Percentiles rank a stretch among this genome's conserved stretches.
phyloP scores from a whole-genome alignment of 139 green algal genomes.

The Ettlia oleoabundans region DNA sequence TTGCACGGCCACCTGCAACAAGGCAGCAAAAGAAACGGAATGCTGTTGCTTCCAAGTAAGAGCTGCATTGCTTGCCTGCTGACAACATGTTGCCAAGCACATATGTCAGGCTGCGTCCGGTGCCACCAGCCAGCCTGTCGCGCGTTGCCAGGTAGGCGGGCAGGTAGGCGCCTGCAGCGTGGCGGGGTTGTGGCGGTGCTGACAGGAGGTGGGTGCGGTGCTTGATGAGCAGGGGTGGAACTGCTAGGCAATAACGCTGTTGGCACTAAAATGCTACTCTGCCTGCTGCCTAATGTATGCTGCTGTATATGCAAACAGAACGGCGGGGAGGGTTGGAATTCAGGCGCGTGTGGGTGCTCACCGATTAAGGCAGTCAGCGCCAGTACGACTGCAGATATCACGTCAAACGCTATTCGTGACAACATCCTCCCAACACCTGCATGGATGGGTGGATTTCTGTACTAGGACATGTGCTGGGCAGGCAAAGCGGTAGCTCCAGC shows the following conservation, averaged over 20 bases:
- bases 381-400: constrained; percentile 39
- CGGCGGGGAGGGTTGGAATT: too few relatives aligned
- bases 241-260: too few relatives aligned
- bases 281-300: too few relatives aligned
- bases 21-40: too few relatives aligned
- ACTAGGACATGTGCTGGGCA: not conserved
- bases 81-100: constrained; percentile 84
- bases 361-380: constrained; percentile 44
- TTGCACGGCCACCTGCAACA: too few relatives aligned
- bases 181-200: too few relatives aligned
- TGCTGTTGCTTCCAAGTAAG: too few relatives aligned
- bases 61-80: constrained; percentile 66
- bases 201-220: not conserved
- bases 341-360: too few relatives aligned
- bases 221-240: too few relatives aligned
- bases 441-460: not conserved
- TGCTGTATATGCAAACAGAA: too few relatives aligned
- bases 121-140: constrained; percentile 19
- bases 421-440: constrained; percentile 4
- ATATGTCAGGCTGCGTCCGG: constrained; percentile 64
- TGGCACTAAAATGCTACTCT: too few relatives aligned
- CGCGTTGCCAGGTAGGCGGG: constrained; percentile 34
- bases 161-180: constrained; percentile 43
- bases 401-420: constrained; percentile 46
- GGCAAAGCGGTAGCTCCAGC: too few relatives aligned